Evolutionary conservation across 441 rosid genomes (phyloP).

Genomic region (Arabidopsis hybrid): DNA sequence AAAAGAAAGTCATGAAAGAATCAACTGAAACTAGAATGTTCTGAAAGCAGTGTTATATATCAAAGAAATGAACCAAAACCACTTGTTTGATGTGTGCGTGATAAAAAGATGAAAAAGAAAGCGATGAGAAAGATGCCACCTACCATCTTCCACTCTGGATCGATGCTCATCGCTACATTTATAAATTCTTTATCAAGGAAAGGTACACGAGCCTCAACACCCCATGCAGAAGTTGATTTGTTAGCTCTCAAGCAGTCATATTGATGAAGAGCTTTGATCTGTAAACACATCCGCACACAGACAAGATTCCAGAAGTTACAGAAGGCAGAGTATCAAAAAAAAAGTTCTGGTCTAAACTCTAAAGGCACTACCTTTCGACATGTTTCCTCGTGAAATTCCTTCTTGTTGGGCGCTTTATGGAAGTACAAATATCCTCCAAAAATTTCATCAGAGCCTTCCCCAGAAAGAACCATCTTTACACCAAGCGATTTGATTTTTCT

Average conservation of each 20-base stretch:
- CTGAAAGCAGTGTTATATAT: background rate
- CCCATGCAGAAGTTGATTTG: slow-evolving; percentile 99
- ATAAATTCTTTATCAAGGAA: slow-evolving; percentile 92
- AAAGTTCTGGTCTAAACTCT: slow-evolving; percentile 15
- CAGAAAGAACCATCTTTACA: slow-evolving; percentile 98
- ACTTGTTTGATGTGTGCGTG: background rate
- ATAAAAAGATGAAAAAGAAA: slow-evolving; percentile 9
- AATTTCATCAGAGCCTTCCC: slow-evolving; percentile 99
- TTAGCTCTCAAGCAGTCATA: slow-evolving; percentile 99
- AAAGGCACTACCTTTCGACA: slow-evolving; percentile 75
- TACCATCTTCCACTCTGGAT: slow-evolving; percentile 71
- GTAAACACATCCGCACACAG: slow-evolving; percentile 44
- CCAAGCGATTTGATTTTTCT: slow-evolving; percentile 97
- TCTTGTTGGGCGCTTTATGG: slow-evolving; percentile 98
- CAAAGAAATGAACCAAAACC: background rate
- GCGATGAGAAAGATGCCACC: slow-evolving; percentile 20
- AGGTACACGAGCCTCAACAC: slow-evolving; percentile 99
- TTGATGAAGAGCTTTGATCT: slow-evolving; percentile 98
- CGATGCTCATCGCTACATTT: slow-evolving; percentile 80
- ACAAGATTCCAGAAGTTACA: slow-evolving; percentile 32
- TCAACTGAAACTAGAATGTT: background rate
- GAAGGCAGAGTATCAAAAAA: slow-evolving; percentile 7
- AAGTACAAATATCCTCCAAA: slow-evolving; percentile 99
- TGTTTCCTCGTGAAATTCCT: slow-evolving; percentile 92
- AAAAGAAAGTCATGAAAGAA: background rate